These are phyloP conservation scores for Phaeomoniella chlamydospora DNA, from an alignment of 2,329 filamentous ascomycete genomes.

Conservation along the genomic window DNA sequence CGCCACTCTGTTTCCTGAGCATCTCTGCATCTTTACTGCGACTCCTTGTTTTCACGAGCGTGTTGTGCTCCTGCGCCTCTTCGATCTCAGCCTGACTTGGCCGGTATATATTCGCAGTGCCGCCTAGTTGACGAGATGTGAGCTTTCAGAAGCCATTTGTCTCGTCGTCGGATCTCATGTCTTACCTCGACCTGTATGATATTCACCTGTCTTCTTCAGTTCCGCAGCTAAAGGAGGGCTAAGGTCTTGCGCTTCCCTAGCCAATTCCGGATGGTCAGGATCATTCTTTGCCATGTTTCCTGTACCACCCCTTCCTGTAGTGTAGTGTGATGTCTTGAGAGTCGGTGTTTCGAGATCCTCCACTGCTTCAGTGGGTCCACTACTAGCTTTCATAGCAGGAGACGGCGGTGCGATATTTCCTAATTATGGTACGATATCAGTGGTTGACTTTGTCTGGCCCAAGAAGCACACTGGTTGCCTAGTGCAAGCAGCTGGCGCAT, in stretches of 20 bases:
- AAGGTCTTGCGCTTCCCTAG: conserved; percentile 73
- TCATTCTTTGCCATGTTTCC: conserved; percentile 80
- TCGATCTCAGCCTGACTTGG: conserved; percentile 13
- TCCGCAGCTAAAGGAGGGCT: conserved; percentile 31
- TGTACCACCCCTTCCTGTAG: conserved; percentile 74
- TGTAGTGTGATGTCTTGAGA: conserved; percentile 71
- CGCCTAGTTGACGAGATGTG: conserved; percentile 10
- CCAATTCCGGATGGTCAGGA: conserved; percentile 47
- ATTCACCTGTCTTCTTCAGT: conserved; percentile 21
- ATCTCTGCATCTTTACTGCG: conserved; percentile 9
- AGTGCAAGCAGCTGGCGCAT: too few species aligned
- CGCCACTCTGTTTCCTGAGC: conserved; percentile 7
- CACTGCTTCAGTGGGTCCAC: conserved; percentile 28
- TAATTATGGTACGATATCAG: too few species aligned
- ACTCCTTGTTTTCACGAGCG: conserved; percentile 12
- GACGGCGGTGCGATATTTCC: not conserved
- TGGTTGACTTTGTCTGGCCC: too few species aligned
- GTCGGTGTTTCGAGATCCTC: conserved; percentile 67
- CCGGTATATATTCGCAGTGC: conserved; percentile 12
- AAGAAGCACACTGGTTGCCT: too few species aligned
- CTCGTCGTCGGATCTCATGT: conserved; percentile 17
- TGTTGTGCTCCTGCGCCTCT: conserved; percentile 16
- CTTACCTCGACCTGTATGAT: conserved; percentile 29
- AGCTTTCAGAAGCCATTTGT: conserved; percentile 17
- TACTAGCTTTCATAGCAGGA: conserved; percentile 29